Base-by-base conservation (phyloP, 225 moss, liverwort and hornwort genomes). In the Climacium dendroides region DNA sequence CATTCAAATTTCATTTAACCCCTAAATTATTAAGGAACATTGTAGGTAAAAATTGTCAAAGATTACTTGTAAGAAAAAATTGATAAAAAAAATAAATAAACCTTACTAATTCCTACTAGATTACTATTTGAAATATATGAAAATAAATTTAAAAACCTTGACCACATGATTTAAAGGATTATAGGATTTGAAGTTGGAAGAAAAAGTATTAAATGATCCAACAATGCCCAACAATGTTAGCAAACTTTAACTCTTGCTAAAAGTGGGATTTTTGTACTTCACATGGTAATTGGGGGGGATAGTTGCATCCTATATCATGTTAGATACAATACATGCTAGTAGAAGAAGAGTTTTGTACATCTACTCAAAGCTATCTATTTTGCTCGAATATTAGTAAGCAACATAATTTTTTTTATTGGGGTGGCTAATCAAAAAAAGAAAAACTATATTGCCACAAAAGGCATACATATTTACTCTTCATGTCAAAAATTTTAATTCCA, bases 331-430 rank as follows among this genome's bases (percentile, higher is more conserved):
- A 25, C 2, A 26, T 43, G 5, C 8, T 26, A 72, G 17, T 16
- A 16, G 16, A 28, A 26, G 16, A 28, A 28, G 43, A 43, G 3
- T 26, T 70, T 14, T 22, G 19, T 11, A 65, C 1, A 41, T 41
- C 25, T 25, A 25, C 5, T 25, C 0, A 0, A 70, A 70, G 25
- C 0, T 15, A 1, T 2, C 2, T 3, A 3, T 15, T 5, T 0
- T 4, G 4, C 5, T 6, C 0, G 0, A n/a, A n/a, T 4, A 37
- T 37, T 6, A n/a, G 12, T 0, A 2, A n/a, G 11, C 11, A 22
- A 37, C 2, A 22, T 22, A 12, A 11, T 66, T 37, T 37, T 50
- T 8, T n/a, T 37, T 10, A 66, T 66, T 0, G 0, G 0, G 0
- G 3, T 0, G 3, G 6, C 1, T n/a, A 0, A 37, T 22, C 1